Base-by-base conservation (phyloP, 306 rosid genomes). In the Rubus parviflorus region DNA sequence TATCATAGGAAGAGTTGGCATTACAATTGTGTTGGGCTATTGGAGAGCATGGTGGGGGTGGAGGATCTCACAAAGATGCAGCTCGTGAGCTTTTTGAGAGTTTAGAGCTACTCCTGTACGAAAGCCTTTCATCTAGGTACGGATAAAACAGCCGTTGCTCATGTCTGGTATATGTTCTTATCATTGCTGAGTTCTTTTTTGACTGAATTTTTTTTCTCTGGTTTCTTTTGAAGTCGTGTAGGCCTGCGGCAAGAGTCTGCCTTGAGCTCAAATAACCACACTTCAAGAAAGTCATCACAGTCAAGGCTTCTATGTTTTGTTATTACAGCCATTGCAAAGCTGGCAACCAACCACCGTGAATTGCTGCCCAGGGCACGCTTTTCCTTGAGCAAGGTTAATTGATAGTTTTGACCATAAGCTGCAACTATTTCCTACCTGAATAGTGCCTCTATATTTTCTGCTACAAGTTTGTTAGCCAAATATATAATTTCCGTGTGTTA, bases 21-120 rank as follows among this genome's bases (percentile, higher is more conserved):
- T 82, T 92, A 78, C 97, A 92, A 77, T 71, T 95, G 84, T 92
- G 98, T 83, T 95, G 98, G 97, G 97, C 97, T 77, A 92, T 95
- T 52, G 98, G 98, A 80, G 98, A 95, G 96, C 89, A 95, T 66
- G 96, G 96, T 47, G 98, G 98, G 68, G 98, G 98, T 68, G 98
- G 98, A 46, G 83, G 74, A 72, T 88, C 91, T 67, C 98, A 92
- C 89, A 92, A 89, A 84, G 98, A 95, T 73, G 98, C 87, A 82
- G 97, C 98, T 40, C 97, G 98, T 79, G 98, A 95, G 83, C 97
- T 95, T 76, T 90, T 95, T 76, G 98, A 95, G 89, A 84, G 98
- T 77, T 89, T 95, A 83, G 98, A 95, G 76, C 79, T 92, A 73
- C 98, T 95, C 75, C 79, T 95, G 75, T 95, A 95, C 72, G 98